Evolutionary conservation across 75 land plant genomes (phyloP).

Genomic region (Pseudotsuga menziesii): DNA sequence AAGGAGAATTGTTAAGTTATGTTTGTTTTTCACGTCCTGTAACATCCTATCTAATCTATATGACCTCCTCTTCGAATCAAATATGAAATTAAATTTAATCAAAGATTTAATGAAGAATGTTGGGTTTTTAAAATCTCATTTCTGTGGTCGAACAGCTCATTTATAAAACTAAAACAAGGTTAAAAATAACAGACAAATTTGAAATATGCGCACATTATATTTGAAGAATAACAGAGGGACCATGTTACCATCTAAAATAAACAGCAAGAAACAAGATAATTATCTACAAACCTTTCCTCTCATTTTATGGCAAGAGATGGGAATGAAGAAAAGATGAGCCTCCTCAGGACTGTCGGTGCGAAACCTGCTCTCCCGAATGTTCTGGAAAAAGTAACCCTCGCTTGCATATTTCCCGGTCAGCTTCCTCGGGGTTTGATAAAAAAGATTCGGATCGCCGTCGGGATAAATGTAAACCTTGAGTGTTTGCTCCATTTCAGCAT

Average conservation of each 20-base stretch:
- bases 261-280: background rate
- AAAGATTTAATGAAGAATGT: too few species aligned
- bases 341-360: conserved; percentile 61
- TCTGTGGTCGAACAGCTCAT: background rate
- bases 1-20: too few species aligned
- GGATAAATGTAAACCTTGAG: conserved; percentile 75
- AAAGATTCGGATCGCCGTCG: conserved; percentile 81
- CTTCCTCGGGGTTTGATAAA: conserved; percentile 84
- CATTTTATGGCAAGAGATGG: conserved; percentile 93
- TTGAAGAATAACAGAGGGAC: too few species aligned
- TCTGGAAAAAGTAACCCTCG: conserved; percentile 94
- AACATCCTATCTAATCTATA: too few species aligned
- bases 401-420: conserved; percentile 91
- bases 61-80: too few species aligned
- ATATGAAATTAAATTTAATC: too few species aligned
- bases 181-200: background rate
- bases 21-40: too few species aligned
- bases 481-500: conserved; percentile 50
- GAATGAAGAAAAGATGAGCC: conserved; percentile 85
- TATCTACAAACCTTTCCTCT: conserved; percentile 60
- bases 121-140: background rate
- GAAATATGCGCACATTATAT: background rate
- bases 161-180: background rate
- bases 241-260: background rate
- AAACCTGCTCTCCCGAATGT: conserved; percentile 67